phyloP scores from a whole-genome alignment of 768 basidiomycete species.

The Serendipita indica region DNA sequence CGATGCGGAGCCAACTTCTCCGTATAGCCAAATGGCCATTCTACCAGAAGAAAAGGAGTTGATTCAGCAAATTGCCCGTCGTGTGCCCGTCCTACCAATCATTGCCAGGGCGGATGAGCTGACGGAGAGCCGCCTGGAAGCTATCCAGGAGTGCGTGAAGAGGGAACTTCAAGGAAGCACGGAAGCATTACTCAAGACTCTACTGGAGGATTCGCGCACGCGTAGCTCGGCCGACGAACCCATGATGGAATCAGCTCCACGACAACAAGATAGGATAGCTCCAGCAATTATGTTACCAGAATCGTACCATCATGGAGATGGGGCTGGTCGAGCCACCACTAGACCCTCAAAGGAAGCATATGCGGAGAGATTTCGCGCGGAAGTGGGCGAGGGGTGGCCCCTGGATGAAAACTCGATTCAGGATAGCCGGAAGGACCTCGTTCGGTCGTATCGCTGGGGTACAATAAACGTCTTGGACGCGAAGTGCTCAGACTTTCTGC shows the following conservation, averaged over 20 bases:
- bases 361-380: neutral
- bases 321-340: constrained; percentile 29
- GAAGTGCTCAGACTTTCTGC: constrained; percentile 17
- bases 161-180: neutral
- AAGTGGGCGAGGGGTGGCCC: neutral
- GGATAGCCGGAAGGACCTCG: neutral
- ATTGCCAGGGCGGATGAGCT: neutral
- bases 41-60: neutral
- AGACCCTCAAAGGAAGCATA: neutral
- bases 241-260: neutral
- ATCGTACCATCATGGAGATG: constrained; percentile 71
- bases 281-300: constrained; percentile 77
- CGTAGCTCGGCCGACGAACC: neutral
- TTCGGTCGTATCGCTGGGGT: constrained; percentile 18
- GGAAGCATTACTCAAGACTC: neutral
- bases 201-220: neutral
- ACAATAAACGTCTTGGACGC: constrained; percentile 17
- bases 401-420: neutral
- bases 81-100: neutral
- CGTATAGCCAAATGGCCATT: neutral
- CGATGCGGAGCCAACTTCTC: neutral
- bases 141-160: neutral
- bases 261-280: constrained; percentile 19
- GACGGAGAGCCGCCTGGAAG: neutral
- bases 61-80: neutral